Evolutionary conservation across 352 stramenopile species (phyloP), one percentile per base, ranked within the genome.

Genomic region (Phytophthora litchii): DNA sequence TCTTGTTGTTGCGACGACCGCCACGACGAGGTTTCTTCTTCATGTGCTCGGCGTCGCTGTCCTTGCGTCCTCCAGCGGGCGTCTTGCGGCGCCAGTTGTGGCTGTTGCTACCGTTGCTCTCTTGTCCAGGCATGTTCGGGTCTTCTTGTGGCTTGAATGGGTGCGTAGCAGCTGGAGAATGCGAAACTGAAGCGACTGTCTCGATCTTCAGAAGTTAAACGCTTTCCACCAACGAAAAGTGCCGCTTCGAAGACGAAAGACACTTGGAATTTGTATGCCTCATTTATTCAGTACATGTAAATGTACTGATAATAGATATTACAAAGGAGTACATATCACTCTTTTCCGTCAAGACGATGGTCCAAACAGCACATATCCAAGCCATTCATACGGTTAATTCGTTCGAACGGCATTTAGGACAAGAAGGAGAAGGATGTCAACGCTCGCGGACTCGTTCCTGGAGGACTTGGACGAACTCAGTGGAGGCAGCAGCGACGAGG

Each of bases 391-490:
- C 23, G 23, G 23, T 27, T 27, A 27, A 27, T 27, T 27, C 23
- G 5, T 27, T 5, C 3, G 23, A 27, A 27, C 23, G 23, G 23
- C 23, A 27, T 27, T 27, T 27, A 27, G 3, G 23, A 27, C 10
- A 9, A 34, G 29, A 11, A 34, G 3, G 3, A 12, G 29, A 34
- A 34, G 23, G 29, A 95, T 95, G 86, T 81, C 82, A 54, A 90
- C 88, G 42, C 69, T 96, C 7, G 88, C 88, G 5, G 88, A 94
- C 62, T 94, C 88, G 27, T 96, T 96, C 64, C 69, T 96, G 14
- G 88, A 94, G 58, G 88, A 96, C 67, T 71, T 96, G 35, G 88
- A 96, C 59, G 85, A 96, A 54, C 84, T 96, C 23, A 92, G 88
- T 60, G 86, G 79, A 8, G 80, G 78, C 14, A 93, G 85, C 63